Evolutionary conservation across 2,329 filamentous ascomycete genomes (phyloP).

Genomic region (Ophiostoma tasmaniense): DNA sequence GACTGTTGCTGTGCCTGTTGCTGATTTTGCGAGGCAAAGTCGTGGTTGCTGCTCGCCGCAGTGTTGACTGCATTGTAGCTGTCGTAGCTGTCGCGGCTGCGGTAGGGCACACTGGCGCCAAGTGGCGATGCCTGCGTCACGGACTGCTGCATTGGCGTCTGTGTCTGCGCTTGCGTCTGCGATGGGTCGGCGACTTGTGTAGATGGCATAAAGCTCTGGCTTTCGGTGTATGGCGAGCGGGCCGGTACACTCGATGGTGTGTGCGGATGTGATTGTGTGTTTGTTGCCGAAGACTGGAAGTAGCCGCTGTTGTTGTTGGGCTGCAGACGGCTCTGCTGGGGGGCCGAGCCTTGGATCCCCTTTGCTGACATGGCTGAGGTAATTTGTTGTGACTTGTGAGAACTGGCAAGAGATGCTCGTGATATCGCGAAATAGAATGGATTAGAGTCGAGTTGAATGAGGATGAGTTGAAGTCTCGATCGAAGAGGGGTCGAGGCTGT

Average conservation of each 20-base stretch:
- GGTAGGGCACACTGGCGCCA: constrained; percentile 19
- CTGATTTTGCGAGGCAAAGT: constrained; percentile 17
- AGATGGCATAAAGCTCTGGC: constrained; percentile 18
- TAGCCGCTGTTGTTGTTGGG: constrained; percentile 6
- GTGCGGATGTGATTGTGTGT: background rate
- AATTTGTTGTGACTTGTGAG: background rate
- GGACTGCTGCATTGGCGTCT: constrained; percentile 24
- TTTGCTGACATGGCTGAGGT: background rate
- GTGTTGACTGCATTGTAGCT: background rate
- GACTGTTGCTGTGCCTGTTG: background rate
- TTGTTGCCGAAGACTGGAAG: no score
- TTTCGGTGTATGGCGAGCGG: constrained; percentile 18
- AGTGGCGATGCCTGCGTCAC: constrained; percentile 31
- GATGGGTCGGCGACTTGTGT: constrained; percentile 17
- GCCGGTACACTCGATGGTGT: constrained; percentile 7
- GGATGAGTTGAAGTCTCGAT: background rate
- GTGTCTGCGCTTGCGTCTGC: constrained; percentile 17
- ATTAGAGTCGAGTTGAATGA: background rate
- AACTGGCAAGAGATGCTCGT: background rate
- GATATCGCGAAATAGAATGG: background rate
- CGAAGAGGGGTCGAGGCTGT: background rate
- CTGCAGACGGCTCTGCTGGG: constrained; percentile 1
- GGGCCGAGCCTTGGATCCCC: background rate
- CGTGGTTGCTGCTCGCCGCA: background rate
- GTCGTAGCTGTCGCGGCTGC: constrained; percentile 11